These are phyloP conservation scores for Boletus subparvulus DNA, from an alignment of 768 basidiomycete genomes.

Conservation along the genomic window DNA sequence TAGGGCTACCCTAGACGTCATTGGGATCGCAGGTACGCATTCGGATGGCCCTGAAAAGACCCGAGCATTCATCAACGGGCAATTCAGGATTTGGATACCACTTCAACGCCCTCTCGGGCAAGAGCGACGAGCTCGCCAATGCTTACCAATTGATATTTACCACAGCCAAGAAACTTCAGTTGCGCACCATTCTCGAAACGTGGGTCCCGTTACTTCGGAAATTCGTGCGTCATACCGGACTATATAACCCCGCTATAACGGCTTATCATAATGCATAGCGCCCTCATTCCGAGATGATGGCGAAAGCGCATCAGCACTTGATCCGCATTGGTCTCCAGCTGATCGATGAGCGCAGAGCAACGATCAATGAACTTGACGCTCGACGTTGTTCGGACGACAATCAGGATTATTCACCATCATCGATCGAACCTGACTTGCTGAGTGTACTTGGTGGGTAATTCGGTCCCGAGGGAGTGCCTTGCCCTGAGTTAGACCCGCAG, in stretches of 20 bases:
- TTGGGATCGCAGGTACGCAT: constrained; percentile 61
- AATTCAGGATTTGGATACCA: constrained; percentile 52
- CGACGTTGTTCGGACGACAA: constrained; percentile 14
- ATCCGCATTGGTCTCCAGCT: constrained; percentile 53
- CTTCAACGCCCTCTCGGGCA: constrained; percentile 52
- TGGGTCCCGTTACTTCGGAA: constrained; percentile 57
- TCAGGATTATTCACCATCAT: constrained; percentile 5
- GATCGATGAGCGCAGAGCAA: constrained; percentile 48
- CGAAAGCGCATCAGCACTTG: constrained; percentile 46
- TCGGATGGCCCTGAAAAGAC: background rate
- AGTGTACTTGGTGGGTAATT: constrained; percentile 49
- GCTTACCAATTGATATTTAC: constrained; percentile 56
- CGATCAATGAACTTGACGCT: constrained; percentile 32
- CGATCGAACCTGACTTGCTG: constrained; percentile 42
- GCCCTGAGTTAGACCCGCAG: constrained; percentile 32
- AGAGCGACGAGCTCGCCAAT: constrained; percentile 51
- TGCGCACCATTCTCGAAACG: constrained; percentile 51
- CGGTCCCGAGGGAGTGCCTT: background rate
- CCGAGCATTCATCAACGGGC: background rate
- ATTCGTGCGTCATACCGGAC: constrained; percentile 40
- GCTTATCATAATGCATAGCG: constrained; percentile 35
- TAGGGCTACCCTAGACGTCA: constrained; percentile 71
- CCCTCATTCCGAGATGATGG: constrained; percentile 44
- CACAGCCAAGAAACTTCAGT: constrained; percentile 50
- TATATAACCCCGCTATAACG: constrained; percentile 5